These are phyloP conservation scores for Phytophthora quininea DNA, from an alignment of 352 stramenopile genomes.

Conservation along the genomic window DNA sequence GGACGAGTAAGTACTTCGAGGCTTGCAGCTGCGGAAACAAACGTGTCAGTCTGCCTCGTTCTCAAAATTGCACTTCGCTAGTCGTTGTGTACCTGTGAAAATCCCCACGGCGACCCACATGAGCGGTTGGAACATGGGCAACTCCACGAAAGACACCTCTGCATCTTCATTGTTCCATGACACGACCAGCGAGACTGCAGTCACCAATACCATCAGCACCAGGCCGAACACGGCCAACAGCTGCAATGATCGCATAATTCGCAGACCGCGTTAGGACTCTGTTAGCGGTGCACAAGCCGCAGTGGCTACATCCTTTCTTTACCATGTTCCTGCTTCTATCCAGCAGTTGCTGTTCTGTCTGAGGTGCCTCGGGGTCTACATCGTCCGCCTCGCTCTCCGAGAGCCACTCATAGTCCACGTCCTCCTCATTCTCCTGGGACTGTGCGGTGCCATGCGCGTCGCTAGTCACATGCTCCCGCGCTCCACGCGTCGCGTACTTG, in stretches of 20 bases:
- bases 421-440: conserved; percentile 25
- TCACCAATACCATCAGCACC: conserved; percentile 72
- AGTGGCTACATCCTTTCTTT: background rate
- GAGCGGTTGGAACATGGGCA: conserved; percentile 81
- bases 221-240: conserved; percentile 74
- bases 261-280: background rate
- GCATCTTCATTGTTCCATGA: conserved; percentile 61
- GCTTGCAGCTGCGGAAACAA: conserved; percentile 42
- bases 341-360: conserved; percentile 53
- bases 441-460: conserved; percentile 16
- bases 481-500: conserved; percentile 58
- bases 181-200: conserved; percentile 59
- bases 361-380: conserved; percentile 20
- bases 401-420: conserved; percentile 47
- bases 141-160: conserved; percentile 39
- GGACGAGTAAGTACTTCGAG: conserved; percentile 50
- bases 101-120: conserved; percentile 85
- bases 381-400: conserved; percentile 50
- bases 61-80: background rate
- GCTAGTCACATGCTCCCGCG: conserved; percentile 27
- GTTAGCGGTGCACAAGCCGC: background rate
- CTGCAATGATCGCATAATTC: conserved; percentile 26
- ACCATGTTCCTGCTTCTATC: conserved; percentile 62
- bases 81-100: conserved; percentile 53
- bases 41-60: conserved; percentile 3